Percentiles rank a stretch among this genome's conserved stretches.
phyloP scores from a whole-genome alignment of 768 basidiomycete genomes.

The Antrodiella citrinella region DNA sequence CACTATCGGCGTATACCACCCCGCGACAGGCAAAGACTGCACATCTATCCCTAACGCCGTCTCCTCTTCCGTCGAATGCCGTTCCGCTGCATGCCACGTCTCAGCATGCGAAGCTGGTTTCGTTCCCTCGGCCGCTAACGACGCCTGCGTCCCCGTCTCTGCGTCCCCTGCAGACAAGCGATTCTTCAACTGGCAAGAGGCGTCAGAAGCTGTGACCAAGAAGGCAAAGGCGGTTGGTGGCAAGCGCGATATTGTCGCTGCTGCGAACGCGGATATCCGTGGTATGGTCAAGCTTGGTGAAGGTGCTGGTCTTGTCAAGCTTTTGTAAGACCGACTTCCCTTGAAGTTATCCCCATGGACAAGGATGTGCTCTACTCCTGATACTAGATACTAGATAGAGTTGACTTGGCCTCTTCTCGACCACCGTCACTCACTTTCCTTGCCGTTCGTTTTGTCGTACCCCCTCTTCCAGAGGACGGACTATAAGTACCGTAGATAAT shows the following conservation, averaged over 20 bases:
- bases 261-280: neutral
- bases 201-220: neutral
- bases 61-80: neutral
- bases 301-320: neutral
- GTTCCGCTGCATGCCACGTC: neutral
- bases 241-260: neutral
- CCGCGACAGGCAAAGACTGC: constrained; percentile 24
- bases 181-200: neutral
- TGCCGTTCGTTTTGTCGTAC: too few species aligned
- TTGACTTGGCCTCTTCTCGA: too few species aligned
- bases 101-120: neutral
- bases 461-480: too few species aligned
- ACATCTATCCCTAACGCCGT: constrained; percentile 23
- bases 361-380: too few species aligned
- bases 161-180: neutral
- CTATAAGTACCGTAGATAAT: too few species aligned
- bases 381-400: too few species aligned
- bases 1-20: constrained; percentile 11
- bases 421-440: too few species aligned
- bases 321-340: too few species aligned
- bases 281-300: neutral
- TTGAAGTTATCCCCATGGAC: too few species aligned
- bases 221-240: too few species aligned
- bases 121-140: neutral
- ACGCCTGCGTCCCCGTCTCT: neutral